Conservation (phyloP, 2,329 filamentous ascomycete genomes). For the Neurospora sp. region DNA sequence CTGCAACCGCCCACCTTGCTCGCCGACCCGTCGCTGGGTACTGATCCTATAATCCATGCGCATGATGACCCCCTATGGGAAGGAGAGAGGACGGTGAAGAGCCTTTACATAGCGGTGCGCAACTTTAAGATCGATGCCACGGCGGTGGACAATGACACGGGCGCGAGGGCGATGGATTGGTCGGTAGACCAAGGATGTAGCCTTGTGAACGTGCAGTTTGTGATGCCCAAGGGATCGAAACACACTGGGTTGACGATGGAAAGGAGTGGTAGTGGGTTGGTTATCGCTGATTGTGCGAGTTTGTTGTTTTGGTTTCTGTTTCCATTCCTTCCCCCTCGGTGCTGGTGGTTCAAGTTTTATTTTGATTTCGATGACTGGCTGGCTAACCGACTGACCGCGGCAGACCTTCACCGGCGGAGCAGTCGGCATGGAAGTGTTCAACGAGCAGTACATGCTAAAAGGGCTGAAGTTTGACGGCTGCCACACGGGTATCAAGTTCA, state of each 20-base stretch:
- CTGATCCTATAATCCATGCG: neutral
- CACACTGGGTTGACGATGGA: constrained; percentile 28
- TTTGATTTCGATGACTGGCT: neutral
- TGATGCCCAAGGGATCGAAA: constrained; percentile 22
- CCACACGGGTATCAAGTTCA: neutral
- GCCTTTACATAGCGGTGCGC: neutral
- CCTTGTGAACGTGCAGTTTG: neutral
- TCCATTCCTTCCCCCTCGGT: neutral
- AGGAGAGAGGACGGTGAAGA: neutral
- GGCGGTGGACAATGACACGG: neutral
- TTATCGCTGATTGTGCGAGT: constrained; percentile 21
- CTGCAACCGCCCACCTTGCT: neutral
- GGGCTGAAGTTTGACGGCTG: neutral
- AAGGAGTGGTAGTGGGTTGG: constrained; percentile 23
- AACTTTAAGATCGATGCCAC: neutral
- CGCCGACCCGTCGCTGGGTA: neutral
- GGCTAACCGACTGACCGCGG: neutral
- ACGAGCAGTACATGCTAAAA: constrained; percentile 24
- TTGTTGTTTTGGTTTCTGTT: neutral
- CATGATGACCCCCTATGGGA: neutral
- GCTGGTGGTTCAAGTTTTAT: neutral
- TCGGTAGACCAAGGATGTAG: neutral
- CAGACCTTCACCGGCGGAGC: constrained; percentile 23
- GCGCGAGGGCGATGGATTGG: neutral
- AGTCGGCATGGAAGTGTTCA: constrained; percentile 22